Conservation (phyloP, 768 basidiomycete species). For the Russula sp. region DNA sequence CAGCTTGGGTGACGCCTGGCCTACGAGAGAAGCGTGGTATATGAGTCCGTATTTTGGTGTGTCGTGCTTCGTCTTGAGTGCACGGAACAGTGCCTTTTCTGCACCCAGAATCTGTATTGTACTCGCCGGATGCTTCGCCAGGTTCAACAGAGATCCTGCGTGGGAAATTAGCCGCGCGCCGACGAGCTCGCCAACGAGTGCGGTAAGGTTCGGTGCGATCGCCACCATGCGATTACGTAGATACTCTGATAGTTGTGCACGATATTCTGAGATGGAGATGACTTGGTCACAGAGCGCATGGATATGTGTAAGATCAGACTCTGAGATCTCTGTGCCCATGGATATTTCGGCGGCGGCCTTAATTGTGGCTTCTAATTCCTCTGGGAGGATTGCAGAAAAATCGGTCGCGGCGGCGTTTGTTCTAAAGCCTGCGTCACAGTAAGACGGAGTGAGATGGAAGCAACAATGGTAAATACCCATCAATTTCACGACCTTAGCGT, state of each 20-base stretch:
- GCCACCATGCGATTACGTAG: slow-evolving; percentile 97
- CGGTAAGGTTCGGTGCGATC: slow-evolving; percentile 93
- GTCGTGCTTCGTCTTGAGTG: slow-evolving; percentile 81
- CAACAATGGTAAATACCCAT: slow-evolving; percentile 58
- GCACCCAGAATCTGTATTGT: slow-evolving; percentile 74
- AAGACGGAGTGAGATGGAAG: slow-evolving; percentile 1
- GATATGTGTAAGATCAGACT: slow-evolving; percentile 95
- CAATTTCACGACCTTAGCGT: slow-evolving; percentile 85
- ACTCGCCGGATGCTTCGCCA: slow-evolving; percentile 74
- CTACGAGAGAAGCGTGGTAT: slow-evolving; percentile 95
- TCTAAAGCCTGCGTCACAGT: slow-evolving; percentile 64
- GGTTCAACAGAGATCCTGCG: slow-evolving; percentile 61
- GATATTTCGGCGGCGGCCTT: slow-evolving; percentile 97
- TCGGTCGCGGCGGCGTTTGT: slow-evolving; percentile 85
- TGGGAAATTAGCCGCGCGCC: slow-evolving; percentile 72
- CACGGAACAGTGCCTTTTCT: slow-evolving; percentile 72
- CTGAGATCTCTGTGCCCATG: slow-evolving; percentile 99
- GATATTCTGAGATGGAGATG: slow-evolving; percentile 92
- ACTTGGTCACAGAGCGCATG: slow-evolving; percentile 97
- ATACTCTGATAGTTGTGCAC: slow-evolving; percentile 92
- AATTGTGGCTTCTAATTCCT: slow-evolving; percentile 92
- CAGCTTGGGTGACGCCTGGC: slow-evolving; percentile 94
- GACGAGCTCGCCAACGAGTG: slow-evolving; percentile 72
- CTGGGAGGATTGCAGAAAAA: slow-evolving; percentile 87
- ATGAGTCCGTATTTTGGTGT: slow-evolving; percentile 99